These are phyloP conservation scores for Aureobasidium vineae DNA, from an alignment of 2,329 filamentous ascomycete genomes.

Conservation along the genomic window DNA sequence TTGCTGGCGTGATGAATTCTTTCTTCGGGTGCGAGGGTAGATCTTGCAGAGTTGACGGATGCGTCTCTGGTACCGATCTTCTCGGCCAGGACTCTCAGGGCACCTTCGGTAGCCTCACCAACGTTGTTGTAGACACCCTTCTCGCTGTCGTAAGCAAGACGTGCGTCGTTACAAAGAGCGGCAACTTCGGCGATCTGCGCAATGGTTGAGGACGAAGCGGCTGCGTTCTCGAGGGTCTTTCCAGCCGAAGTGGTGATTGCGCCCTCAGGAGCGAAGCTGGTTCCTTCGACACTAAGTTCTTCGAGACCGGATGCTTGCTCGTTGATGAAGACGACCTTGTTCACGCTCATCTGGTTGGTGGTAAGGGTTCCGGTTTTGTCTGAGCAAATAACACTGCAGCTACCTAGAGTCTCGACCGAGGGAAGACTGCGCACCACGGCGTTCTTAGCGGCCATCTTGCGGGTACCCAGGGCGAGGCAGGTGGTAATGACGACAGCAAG, in stretches of 20 bases:
- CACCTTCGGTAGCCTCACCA: constrained; percentile 94
- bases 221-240: constrained; percentile 65
- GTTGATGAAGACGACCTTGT: constrained; percentile 81
- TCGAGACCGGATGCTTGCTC: constrained; percentile 71
- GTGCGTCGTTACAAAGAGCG: constrained; percentile 84
- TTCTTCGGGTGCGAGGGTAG: constrained; percentile 52
- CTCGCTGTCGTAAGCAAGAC: constrained; percentile 76
- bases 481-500: constrained; percentile 99
- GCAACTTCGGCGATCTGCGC: constrained; percentile 70
- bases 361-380: constrained; percentile 98
- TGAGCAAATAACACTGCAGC: constrained; percentile 99
- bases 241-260: constrained; percentile 64
- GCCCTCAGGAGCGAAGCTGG: constrained; percentile 84
- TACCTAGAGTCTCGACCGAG: constrained; percentile 95
- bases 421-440: constrained; percentile 94
- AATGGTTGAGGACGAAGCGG: constrained; percentile 71
- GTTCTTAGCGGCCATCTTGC: constrained; percentile 99
- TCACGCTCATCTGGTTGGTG: constrained; percentile 99
- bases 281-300: constrained; percentile 87
- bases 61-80: constrained; percentile 85
- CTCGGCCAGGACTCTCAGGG: constrained; percentile 84
- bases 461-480: constrained; percentile 89
- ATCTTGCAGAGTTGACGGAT: constrained; percentile 54
- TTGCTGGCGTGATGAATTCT: constrained; percentile 78
- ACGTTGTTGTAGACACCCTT: constrained; percentile 73